Conservation (phyloP, 2,329 filamentous ascomycete species). For the Colletotrichum echinochloae region DNA sequence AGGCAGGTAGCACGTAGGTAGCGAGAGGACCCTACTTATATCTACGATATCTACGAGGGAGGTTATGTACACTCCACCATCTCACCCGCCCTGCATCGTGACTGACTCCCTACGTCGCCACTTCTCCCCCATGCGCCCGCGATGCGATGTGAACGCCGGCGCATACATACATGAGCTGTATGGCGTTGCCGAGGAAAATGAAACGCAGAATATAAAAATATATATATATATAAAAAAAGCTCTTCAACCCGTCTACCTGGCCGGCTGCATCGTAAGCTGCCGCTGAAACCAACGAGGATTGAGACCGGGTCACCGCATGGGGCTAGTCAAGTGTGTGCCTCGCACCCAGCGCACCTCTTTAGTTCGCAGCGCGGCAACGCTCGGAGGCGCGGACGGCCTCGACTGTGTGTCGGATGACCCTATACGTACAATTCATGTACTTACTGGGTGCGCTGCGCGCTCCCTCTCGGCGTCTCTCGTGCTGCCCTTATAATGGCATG, state of each 20-base stretch:
- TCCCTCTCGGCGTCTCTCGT: neutral
- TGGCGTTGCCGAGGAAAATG: conserved; percentile 2
- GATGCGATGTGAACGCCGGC: conserved; percentile 6
- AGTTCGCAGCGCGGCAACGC: conserved; percentile 10
- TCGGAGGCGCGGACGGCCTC: conserved; percentile 6
- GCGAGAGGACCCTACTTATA: neutral
- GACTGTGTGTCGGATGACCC: neutral
- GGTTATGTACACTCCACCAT: neutral
- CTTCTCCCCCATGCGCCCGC: neutral
- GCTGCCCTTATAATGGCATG: neutral
- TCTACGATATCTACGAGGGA: too few relatives aligned
- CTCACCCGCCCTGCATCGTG: neutral
- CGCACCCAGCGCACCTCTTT: conserved; percentile 2
- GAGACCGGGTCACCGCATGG: conserved; percentile 33
- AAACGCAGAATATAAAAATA: too few relatives aligned
- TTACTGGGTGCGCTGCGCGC: neutral
- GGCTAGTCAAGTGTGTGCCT: conserved; percentile 33
- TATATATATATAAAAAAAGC: too few relatives aligned
- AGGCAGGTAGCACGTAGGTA: neutral
- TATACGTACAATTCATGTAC: neutral
- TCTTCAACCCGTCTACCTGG: conserved; percentile 17
- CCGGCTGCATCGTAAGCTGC: conserved; percentile 33
- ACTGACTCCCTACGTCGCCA: neutral
- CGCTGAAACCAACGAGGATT: conserved; percentile 34
- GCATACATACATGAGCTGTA: conserved; percentile 4